phyloP scores from a whole-genome alignment of 192 early-diverging fungal genomes.

The Entrophospora sp. region DNA sequence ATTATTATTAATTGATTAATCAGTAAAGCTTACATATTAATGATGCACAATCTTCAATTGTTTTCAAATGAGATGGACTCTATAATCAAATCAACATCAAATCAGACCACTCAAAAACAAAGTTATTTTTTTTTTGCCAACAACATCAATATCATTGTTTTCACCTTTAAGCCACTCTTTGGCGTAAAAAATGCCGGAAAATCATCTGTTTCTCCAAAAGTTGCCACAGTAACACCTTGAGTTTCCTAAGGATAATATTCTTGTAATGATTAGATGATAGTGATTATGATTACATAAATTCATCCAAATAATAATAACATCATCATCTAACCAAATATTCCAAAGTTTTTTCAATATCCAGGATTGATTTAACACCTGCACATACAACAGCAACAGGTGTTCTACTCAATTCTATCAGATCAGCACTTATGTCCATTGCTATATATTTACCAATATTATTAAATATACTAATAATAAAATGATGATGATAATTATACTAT shows the following conservation, averaged over 20 bases:
- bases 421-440: conserved; percentile 85
- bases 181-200: conserved; percentile 93
- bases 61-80: conserved; percentile 44
- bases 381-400: conserved; percentile 94
- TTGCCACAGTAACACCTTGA: conserved; percentile 84
- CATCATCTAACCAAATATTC: conserved; percentile 56
- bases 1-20: no score
- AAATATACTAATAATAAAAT: not conserved
- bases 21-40: conserved; percentile 43
- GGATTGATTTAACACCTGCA: conserved; percentile 93
- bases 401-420: conserved; percentile 81
- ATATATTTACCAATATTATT: not conserved
- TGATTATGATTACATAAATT: not conserved
- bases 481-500: not conserved
- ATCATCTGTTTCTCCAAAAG: conserved; percentile 51
- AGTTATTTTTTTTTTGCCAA: not conserved
- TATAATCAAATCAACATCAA: conserved; percentile 12
- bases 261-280: not conserved
- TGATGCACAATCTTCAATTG: conserved; percentile 42
- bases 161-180: conserved; percentile 58
- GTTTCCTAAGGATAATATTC: conserved; percentile 72
- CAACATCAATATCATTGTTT: not conserved
- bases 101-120: not conserved
- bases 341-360: conserved; percentile 86
- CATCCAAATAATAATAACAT: not conserved